Evolutionary conservation across 306 rosid species (phyloP), one percentile per base, ranked within the genome.

Genomic region (Medicago ruthenica): DNA sequence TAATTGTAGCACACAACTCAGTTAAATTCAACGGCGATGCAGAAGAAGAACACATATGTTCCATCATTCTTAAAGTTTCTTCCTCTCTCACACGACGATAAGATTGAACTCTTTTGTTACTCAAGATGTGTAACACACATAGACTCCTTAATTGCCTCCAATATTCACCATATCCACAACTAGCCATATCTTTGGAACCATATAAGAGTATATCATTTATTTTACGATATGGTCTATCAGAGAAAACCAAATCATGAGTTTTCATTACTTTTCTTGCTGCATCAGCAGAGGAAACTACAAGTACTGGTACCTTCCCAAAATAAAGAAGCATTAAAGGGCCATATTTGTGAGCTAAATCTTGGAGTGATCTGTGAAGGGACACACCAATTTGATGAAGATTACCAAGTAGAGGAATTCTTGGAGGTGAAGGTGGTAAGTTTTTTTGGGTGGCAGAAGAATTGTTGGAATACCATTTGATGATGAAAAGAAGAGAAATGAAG

Each of bases 101-200:
- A 8, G 68, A 76, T 24, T 55, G 75, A 13, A 76, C 74, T n/a
- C 67, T 76, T 67, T 16, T 76, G 58, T 67, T 67, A 7, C 68
- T 76, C 0, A 76, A 48, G 55, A 76, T 47, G 37, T 76, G 74
- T 12, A 76, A 41, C 45, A 76, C 75, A 8, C 42, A 2, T 4
- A 72, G 67, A 73, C 77, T 59, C 45, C 77, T 59, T 3, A n/a
- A 0, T 24, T 73, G 69, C 1, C 78, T 65, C 80, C 80, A 76
- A 58, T 58, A 58, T 8, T 22, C 64, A 58, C 64, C 64, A 58
- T 58, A 58, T 58, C 4, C 37, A 58, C 64, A 22, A 11, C 37
- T 22, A 5, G 64, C 37, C 0, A 58, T 4, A 22, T 58, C 64
- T 22, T 58, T 58, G 17, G 64, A 58, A 22, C 64, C 39, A 13